Conservation (phyloP, 345 rosid species). For the Arabis hirsuta region DNA sequence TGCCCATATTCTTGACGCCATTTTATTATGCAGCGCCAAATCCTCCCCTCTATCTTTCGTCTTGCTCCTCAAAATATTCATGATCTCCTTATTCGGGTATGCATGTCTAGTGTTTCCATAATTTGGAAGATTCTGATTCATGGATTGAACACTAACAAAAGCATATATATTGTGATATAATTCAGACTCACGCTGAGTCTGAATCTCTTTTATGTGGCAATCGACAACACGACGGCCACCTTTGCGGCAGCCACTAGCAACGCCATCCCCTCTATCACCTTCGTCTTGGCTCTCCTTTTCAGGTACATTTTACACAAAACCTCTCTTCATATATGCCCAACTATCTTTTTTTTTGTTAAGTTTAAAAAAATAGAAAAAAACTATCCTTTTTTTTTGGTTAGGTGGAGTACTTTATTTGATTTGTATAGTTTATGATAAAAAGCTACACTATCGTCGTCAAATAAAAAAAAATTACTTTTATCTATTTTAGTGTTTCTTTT, state of each 20-base stretch:
- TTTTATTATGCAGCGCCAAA: constrained; percentile 30
- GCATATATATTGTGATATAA: no score
- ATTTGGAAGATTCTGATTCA: not conserved
- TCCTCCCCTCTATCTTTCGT: constrained; percentile 31
- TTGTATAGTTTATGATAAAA: not conserved
- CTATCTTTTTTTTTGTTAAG: not conserved
- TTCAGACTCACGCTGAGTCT: constrained; percentile 67
- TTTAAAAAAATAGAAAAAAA: no score
- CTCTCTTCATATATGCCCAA: not conserved
- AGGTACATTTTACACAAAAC: constrained; percentile 46
- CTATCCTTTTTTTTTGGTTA: not conserved
- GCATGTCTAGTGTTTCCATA: not conserved
- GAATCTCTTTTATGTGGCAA: constrained; percentile 70
- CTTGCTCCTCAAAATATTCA: constrained; percentile 41
- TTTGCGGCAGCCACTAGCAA: constrained; percentile 89
- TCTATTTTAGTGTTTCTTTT: constrained; percentile 16
- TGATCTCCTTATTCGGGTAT: constrained; percentile 45
- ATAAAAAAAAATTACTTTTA: constrained; percentile 24
- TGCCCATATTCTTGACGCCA: not conserved
- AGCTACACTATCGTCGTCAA: constrained; percentile 16
- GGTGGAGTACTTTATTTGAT: not conserved
- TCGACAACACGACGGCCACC: constrained; percentile 75
- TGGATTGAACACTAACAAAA: not conserved
- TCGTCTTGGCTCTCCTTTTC: constrained; percentile 60
- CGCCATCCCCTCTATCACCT: constrained; percentile 77